Percentiles rank a stretch among this genome's conserved stretches.
Conservation (phyloP, 345 rosid genomes). For the Stellera chamaejasme region DNA sequence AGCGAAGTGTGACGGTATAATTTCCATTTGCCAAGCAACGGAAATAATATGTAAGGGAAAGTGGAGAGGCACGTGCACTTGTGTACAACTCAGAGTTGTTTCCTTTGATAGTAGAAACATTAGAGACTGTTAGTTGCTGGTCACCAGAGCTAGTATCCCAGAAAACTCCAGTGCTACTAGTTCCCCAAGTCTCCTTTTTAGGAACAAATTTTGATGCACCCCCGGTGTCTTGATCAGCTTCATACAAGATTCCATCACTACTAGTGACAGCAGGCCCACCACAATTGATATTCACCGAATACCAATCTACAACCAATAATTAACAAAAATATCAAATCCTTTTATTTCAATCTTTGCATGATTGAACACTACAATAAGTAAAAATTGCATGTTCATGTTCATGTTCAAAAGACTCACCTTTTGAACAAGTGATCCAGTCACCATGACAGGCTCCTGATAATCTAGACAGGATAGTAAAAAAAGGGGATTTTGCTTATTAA, state of each 20-base stretch:
- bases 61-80: conserved; percentile 41
- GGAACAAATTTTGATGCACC: conserved; percentile 28
- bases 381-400: no score
- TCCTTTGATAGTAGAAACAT: conserved; percentile 7
- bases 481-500: not conserved
- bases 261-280: conserved; percentile 30
- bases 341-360: no score
- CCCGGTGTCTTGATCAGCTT: conserved; percentile 26
- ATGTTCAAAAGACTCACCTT: conserved; percentile 9
- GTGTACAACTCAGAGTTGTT: conserved; percentile 23
- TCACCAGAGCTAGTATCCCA: conserved; percentile 24
- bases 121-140: not conserved
- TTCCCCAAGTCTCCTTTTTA: conserved; percentile 30
- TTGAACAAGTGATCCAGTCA: conserved; percentile 9
- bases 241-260: conserved; percentile 18
- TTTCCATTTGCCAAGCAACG: conserved; percentile 46
- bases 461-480: conserved; percentile 1
- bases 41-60: conserved; percentile 36
- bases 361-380: no score
- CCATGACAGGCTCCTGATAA: conserved; percentile 5
- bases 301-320: conserved; percentile 12
- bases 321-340: not conserved
- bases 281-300: conserved; percentile 34
- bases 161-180: conserved; percentile 49
- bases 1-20: conserved; percentile 43